These are phyloP conservation scores for Sphaerosporella brunnea DNA, from an alignment of 495 filamentous ascomycete species.

Conservation along the genomic window DNA sequence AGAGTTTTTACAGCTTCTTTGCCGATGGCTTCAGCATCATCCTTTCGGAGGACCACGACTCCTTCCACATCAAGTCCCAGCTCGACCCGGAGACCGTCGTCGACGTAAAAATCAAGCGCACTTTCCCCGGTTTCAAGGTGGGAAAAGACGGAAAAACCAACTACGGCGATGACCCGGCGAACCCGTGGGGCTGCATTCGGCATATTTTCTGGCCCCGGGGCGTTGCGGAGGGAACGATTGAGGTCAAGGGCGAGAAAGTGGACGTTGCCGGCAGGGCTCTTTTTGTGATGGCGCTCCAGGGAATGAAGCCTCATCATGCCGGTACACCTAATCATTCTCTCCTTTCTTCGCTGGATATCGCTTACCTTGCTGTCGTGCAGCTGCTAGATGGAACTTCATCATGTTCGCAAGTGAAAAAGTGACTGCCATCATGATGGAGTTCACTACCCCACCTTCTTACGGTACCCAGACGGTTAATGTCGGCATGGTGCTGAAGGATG, in stretches of 20 bases:
- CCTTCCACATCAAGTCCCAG: conserved; percentile 71
- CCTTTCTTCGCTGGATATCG: background rate
- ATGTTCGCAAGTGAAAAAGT: conserved; percentile 77
- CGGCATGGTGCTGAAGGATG: conserved; percentile 63
- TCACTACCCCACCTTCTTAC: conserved; percentile 85
- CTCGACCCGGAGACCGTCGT: conserved; percentile 59
- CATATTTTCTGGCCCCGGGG: conserved; percentile 89
- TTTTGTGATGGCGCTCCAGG: conserved; percentile 71
- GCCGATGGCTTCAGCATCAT: conserved; percentile 56
- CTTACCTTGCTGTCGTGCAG: conserved; percentile 29
- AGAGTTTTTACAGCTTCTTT: background rate
- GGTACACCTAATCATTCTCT: conserved; percentile 36
- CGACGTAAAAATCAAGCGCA: conserved; percentile 60
- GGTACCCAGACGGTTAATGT: conserved; percentile 75
- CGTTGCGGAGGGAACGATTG: conserved; percentile 59
- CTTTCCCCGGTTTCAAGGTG: conserved; percentile 63
- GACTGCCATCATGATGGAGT: conserved; percentile 90
- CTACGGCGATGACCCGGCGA: conserved; percentile 64
- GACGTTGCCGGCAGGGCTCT: conserved; percentile 64
- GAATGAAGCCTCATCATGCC: conserved; percentile 97
- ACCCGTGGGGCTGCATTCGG: conserved; percentile 83
- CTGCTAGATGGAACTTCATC: conserved; percentile 81
- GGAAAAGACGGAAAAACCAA: conserved; percentile 72
- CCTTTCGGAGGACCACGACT: conserved; percentile 62
- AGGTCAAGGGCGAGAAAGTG: conserved; percentile 65